Percentiles rank a stretch among this genome's conserved stretches.
phyloP scores from a whole-genome alignment of 2,329 filamentous ascomycete species.

The Alternaria incomplexa region DNA sequence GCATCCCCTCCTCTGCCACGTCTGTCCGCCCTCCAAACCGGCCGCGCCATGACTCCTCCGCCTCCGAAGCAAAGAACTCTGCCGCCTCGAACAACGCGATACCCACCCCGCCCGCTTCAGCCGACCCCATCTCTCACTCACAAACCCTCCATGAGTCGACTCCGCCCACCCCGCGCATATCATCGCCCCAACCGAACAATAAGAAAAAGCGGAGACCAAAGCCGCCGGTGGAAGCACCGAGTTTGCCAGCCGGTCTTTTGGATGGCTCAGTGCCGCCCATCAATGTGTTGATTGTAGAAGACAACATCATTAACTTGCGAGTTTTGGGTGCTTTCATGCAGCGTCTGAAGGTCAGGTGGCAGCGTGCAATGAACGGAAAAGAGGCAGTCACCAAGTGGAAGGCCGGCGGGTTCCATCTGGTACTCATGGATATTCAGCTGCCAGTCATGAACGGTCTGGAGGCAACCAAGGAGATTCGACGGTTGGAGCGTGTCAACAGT shows the following conservation, averaged over 20 bases:
- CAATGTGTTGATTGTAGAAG: slow-evolving; percentile 96
- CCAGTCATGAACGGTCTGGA: slow-evolving; percentile 96
- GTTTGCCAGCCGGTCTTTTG: slow-evolving; percentile 65
- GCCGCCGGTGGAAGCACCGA: slow-evolving; percentile 40
- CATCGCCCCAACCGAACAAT: slow-evolving; percentile 54
- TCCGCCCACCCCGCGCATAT: slow-evolving; percentile 57
- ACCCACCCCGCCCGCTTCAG: slow-evolving; percentile 59
- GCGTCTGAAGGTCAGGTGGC: slow-evolving; percentile 91
- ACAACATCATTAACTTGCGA: slow-evolving; percentile 96
- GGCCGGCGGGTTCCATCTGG: slow-evolving; percentile 88
- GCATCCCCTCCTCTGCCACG: slow-evolving; percentile 50
- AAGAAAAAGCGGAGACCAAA: slow-evolving; percentile 55
- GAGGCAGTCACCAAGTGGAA: slow-evolving; percentile 96
- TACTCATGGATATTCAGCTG: slow-evolving; percentile 98
- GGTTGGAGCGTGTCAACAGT: slow-evolving; percentile 86
- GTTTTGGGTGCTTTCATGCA: slow-evolving; percentile 96
- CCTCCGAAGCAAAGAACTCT: slow-evolving; percentile 53
- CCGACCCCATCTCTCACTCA: slow-evolving; percentile 50
- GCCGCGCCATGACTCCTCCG: slow-evolving; percentile 50
- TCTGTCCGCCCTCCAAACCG: slow-evolving; percentile 33
- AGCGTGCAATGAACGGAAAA: slow-evolving; percentile 93
- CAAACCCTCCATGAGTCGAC: slow-evolving; percentile 47
- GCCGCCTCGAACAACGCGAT: slow-evolving; percentile 57
- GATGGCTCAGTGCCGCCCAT: slow-evolving; percentile 90
- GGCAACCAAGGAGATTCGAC: slow-evolving; percentile 90